Conservation (phyloP, 2,329 filamentous ascomycete species). For the Diplodia mutila region DNA sequence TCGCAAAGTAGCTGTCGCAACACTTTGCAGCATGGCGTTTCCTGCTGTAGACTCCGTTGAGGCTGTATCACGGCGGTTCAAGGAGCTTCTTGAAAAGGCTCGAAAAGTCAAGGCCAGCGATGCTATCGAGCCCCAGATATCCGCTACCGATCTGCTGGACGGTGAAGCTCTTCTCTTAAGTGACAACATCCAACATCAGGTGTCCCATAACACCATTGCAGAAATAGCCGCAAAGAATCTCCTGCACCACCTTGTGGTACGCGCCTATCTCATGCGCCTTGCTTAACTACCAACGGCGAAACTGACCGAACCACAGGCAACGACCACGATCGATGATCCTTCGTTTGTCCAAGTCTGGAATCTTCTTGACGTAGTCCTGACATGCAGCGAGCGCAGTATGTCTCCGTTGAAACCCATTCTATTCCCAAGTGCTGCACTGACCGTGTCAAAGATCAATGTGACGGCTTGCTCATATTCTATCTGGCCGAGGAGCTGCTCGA, state of each 20-base stretch:
- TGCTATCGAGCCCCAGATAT: constrained; percentile 50
- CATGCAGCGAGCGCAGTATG: constrained; percentile 80
- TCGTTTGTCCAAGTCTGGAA: constrained; percentile 89
- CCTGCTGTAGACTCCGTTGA: constrained; percentile 34
- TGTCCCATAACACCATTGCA: constrained; percentile 66
- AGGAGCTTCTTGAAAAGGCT: constrained; percentile 47
- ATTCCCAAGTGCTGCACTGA: constrained; percentile 29
- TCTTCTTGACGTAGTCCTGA: constrained; percentile 85
- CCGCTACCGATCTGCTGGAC: constrained; percentile 44
- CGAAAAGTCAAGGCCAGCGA: constrained; percentile 44
- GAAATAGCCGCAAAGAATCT: constrained; percentile 82
- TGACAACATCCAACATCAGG: constrained; percentile 43
- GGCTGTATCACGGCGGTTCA: constrained; percentile 40
- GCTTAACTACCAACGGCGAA: neutral
- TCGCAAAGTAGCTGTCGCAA: no score
- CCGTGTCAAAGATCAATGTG: constrained; percentile 55
- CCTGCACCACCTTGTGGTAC: constrained; percentile 79
- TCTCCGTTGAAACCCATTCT: constrained; percentile 38
- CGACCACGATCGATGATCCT: constrained; percentile 74
- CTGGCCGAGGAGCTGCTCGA: constrained; percentile 94
- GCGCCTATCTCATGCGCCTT: constrained; percentile 35
- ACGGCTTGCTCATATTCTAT: constrained; percentile 83
- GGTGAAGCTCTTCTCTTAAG: constrained; percentile 36
- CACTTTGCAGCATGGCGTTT: constrained; percentile 34
- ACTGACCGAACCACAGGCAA: constrained; percentile 59